A percentile compares a stretch with the other conserved stretches of the same genome.
phyloP scores from a whole-genome alignment of 495 filamentous ascomycete species.

The Aspergillus ellipticus region DNA sequence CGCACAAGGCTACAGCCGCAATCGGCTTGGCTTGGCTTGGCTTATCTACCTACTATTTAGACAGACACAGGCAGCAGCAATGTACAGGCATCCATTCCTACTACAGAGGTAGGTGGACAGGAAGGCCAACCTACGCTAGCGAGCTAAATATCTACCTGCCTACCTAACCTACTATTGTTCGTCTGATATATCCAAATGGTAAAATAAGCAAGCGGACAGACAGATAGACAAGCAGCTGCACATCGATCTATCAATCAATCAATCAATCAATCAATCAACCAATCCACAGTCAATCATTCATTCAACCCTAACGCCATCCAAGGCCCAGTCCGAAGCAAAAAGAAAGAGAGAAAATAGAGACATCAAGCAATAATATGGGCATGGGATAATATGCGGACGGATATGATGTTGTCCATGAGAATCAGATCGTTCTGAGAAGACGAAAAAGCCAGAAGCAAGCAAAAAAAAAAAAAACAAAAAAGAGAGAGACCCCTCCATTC shows the following conservation, averaged over 20 bases:
- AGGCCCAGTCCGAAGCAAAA: not conserved
- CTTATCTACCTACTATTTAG: no score
- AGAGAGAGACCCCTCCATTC: not conserved
- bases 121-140: no score
- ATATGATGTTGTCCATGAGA: no score
- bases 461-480: constrained; percentile 1
- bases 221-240: not conserved
- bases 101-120: no score
- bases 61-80: no score
- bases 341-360: not conserved
- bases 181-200: not conserved
- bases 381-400: no score
- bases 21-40: no score
- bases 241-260: no score
- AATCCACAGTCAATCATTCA: not conserved
- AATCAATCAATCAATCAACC: not conserved
- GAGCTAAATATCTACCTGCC: not conserved
- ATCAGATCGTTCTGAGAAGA: no score
- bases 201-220: not conserved
- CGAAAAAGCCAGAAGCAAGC: not conserved
- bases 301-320: not conserved
- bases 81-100: no score
- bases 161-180: not conserved
- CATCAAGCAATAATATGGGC: no score
- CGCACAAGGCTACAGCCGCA: no score